phyloP scores from a whole-genome alignment of 1,284 basidiomycete genomes.

The Apiotrichum veenhuisii region DNA sequence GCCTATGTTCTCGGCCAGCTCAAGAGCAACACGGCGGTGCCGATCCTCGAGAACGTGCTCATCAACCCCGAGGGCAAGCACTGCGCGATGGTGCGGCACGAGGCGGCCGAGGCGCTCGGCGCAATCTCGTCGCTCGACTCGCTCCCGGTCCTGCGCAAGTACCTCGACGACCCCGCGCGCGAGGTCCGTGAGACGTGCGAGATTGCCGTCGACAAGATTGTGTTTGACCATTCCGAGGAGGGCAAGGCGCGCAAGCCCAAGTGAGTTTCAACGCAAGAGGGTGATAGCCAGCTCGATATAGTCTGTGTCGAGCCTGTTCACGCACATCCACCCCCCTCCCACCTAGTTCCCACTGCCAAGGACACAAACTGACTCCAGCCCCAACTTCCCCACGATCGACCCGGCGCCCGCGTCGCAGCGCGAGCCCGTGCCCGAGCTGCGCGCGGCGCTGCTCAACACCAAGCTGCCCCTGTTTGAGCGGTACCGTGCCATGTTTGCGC shows the following conservation, averaged over 20 bases:
- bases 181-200: slow-evolving; percentile 95
- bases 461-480: slow-evolving; percentile 79
- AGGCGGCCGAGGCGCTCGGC: slow-evolving; percentile 98
- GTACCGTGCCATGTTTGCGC: slow-evolving; percentile 97
- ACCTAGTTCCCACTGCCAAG: too few species aligned
- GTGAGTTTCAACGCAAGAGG: too few species aligned
- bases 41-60: slow-evolving; percentile 73
- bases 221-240: slow-evolving; percentile 71
- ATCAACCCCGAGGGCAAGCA: slow-evolving; percentile 56
- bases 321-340: too few species aligned
- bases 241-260: slow-evolving; percentile 43
- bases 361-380: slow-evolving; percentile 40
- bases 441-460: slow-evolving; percentile 64
- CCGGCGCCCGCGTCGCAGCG: slow-evolving; percentile 68
- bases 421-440: slow-evolving; percentile 55
- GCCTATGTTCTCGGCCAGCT: slow-evolving; percentile 97
- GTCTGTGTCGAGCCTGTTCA: too few species aligned
- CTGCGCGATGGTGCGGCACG: slow-evolving; percentile 91
- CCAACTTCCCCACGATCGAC: slow-evolving; percentile 83
- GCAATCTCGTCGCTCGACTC: slow-evolving; percentile 74
- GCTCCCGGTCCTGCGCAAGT: slow-evolving; percentile 68
- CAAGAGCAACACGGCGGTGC: slow-evolving; percentile 67
- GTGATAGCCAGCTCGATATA: too few species aligned
- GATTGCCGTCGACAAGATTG: slow-evolving; percentile 91
- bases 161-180: slow-evolving; percentile 67